Evolutionary conservation across 345 rosid species (phyloP).

Genomic region (Populus euphratica): DNA sequence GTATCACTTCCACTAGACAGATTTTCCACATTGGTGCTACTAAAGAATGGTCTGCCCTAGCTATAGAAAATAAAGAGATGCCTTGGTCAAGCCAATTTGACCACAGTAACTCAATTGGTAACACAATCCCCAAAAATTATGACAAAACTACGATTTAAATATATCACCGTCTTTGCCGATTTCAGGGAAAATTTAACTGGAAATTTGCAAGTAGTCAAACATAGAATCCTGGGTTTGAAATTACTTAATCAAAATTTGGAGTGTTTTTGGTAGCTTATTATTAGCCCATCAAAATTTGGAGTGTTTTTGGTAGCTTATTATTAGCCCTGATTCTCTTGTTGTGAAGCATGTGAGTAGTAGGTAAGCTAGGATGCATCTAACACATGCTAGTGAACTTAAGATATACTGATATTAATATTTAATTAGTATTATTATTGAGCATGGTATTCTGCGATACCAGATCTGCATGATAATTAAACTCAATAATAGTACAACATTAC

Average conservation of each 20-base stretch:
- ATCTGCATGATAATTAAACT: constrained; percentile 35
- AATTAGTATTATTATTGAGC: neutral
- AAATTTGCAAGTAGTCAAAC: neutral
- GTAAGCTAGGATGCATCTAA: constrained; percentile 37
- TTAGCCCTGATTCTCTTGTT: neutral
- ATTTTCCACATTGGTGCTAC: neutral
- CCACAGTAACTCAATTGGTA: neutral
- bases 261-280: neutral
- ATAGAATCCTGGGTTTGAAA: neutral
- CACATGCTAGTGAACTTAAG: constrained; percentile 28
- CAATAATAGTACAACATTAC: constrained; percentile 14
- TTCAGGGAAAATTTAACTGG: neutral
- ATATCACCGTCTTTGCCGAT: neutral
- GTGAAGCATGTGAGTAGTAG: constrained; percentile 29
- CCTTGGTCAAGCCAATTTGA: neutral
- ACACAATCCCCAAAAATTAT: neutral
- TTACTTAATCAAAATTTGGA: neutral
- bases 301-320: neutral
- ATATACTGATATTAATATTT: neutral
- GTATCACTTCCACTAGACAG: constrained; percentile 3
- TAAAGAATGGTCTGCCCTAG: neutral
- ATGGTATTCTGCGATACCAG: constrained; percentile 5
- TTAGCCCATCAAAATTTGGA: neutral
- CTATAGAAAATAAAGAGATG: neutral
- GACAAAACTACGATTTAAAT: neutral